phyloP scores from a whole-genome alignment of 345 rosid genomes.

The Erodium maritimum region DNA sequence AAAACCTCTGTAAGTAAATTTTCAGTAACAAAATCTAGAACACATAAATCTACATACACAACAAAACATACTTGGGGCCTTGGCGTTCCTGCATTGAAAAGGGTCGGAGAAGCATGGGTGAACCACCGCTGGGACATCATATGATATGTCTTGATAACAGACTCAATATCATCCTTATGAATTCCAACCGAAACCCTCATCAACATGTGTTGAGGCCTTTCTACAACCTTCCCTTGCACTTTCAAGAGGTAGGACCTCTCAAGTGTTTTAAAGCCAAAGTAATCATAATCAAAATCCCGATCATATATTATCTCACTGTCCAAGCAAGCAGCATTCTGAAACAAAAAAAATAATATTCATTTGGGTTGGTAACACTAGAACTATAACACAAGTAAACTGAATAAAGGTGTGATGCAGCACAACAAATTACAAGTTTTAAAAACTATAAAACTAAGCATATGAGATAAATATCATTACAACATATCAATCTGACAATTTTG shows the following conservation, averaged over 20 bases:
- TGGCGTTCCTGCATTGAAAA: constrained; percentile 87
- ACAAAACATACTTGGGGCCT: constrained; percentile 53
- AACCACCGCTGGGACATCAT: constrained; percentile 94
- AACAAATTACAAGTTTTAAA: too few relatives aligned
- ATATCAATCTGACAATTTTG: too few relatives aligned
- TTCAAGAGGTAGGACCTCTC: constrained; percentile 84
- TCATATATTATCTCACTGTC: constrained; percentile 93
- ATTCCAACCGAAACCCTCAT: constrained; percentile 95
- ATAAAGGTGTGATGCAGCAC: too few relatives aligned
- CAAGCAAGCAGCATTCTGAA: constrained; percentile 60
- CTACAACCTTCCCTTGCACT: constrained; percentile 79
- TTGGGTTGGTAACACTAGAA: too few relatives aligned
- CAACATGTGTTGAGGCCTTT: constrained; percentile 88
- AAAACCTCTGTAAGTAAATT: neutral
- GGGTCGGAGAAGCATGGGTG: constrained; percentile 94
- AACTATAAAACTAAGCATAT: too few relatives aligned
- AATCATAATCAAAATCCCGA: constrained; percentile 86
- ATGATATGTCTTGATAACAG: constrained; percentile 65
- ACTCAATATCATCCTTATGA: constrained; percentile 66
- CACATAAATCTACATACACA: neutral
- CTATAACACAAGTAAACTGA: too few relatives aligned
- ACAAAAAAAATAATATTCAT: neutral
- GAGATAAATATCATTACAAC: too few relatives aligned
- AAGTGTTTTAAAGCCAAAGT: constrained; percentile 85
- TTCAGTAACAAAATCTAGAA: neutral